phyloP scores from a whole-genome alignment of 768 basidiomycete genomes.

The Russula olivacea region DNA sequence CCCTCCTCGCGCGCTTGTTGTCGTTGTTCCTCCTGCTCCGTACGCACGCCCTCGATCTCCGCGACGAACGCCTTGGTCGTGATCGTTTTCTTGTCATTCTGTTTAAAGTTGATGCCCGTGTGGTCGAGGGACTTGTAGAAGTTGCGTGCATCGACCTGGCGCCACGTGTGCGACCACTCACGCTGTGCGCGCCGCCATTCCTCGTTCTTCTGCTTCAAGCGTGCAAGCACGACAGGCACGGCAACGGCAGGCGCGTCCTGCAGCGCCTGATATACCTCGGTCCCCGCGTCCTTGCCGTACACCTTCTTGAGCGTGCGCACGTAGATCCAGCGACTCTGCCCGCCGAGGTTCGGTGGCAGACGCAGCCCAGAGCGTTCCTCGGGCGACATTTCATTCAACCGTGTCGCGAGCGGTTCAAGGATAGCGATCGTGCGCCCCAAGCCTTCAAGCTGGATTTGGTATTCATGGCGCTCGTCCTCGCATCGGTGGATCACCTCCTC shows the following conservation, averaged over 20 bases:
- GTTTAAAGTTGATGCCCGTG: conserved; percentile 91
- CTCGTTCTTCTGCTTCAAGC: conserved; percentile 90
- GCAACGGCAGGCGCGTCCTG: conserved; percentile 89
- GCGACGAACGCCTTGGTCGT: conserved; percentile 76
- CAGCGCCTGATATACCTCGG: conserved; percentile 75
- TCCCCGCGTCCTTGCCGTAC: conserved; percentile 74
- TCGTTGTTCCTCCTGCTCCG: conserved; percentile 30
- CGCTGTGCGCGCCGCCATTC: conserved; percentile 94
- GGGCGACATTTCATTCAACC: conserved; percentile 81
- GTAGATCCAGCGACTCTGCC: conserved; percentile 79
- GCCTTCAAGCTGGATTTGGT: conserved; percentile 91
- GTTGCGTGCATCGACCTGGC: conserved; percentile 94
- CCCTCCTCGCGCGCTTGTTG: conserved; percentile 9
- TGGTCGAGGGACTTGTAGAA: conserved; percentile 98
- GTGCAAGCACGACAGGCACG: conserved; percentile 83
- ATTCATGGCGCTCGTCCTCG: conserved; percentile 98
- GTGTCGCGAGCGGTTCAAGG: conserved; percentile 78
- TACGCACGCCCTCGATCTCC: conserved; percentile 70
- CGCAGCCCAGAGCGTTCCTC: conserved; percentile 81
- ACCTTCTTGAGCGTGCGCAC: conserved; percentile 91
- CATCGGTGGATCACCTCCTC: conserved; percentile 95
- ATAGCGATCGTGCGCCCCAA: conserved; percentile 85
- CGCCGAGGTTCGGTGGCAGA: conserved; percentile 85
- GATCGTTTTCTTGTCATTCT: conserved; percentile 90
- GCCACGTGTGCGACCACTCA: conserved; percentile 96